Base-by-base conservation (phyloP, 2,329 filamentous ascomycete genomes). In the Penicillium sp. region DNA sequence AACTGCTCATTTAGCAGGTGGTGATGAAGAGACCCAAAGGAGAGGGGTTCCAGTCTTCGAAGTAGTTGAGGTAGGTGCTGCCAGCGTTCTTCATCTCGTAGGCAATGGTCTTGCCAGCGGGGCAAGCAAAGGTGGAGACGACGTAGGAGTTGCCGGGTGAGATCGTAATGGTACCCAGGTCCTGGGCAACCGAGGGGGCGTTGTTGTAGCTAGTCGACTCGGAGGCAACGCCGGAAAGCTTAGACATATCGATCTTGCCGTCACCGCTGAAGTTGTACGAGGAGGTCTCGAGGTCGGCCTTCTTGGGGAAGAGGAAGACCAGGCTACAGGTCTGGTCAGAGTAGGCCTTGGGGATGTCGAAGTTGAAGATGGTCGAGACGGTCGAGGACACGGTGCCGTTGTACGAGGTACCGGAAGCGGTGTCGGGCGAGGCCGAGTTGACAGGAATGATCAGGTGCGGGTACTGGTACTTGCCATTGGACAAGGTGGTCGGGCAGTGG, bases 301-400 rank as follows among this genome's bases (percentile, higher is more conserved):
- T 67, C 43, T 71, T 59, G 7, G 84, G 84, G 68, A 87, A 79
- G 33, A 86, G 72, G 77, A 88, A 88, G 49, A 83, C 72, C 7
- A 87, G 72, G 47, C 75, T 78, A 72, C 84, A 88, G 61, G 79
- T 79, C 69, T 81, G 80, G 57, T 79, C 81, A 7, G 72, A 58
- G 58, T 81, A 76, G 4, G 69, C 67, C 3, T 67, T 54, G 1
- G 79, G 80, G 38, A 88, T 79, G 61, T 86, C 82, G 69, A 88
- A 88, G 72, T 86, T 86, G 78, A 84, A 87, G 61, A 87, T 78
- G 10, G 79, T 78, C 8, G 78, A 79, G 42, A 79, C 66, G 18
- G 67, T 72, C 15, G 73, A 67, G 10, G 78, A 79, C 32, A 85
- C 72, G 9, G 76, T 75, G 46, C 81, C 83, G 55, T 79, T 78